Evolutionary conservation across 257 asterid genomes (phyloP), one percentile per base, ranked within the genome.

Genomic region (Solanum virginianum): DNA sequence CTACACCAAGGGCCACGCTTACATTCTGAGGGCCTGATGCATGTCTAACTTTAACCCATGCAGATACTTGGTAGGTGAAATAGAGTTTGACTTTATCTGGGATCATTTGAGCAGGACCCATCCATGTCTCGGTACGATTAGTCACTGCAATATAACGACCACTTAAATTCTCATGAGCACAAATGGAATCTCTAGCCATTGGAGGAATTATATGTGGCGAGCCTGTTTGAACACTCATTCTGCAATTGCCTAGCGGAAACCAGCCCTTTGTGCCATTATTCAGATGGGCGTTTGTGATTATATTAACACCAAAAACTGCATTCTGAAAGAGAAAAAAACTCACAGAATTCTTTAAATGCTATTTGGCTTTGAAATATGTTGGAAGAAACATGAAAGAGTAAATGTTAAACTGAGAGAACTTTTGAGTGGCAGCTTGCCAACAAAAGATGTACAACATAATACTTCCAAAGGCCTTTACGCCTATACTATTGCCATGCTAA

Each of bases 81-180:
- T 88, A 90, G 86, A 89, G 94, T 88, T 92, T 92, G 59, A 96
- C 87, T 83, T 89, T 93, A 20, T 93, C 97, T 1, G 98, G 90
- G 43, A 96, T 91, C 66, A 88, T 90, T 90, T 96, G 99, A 80
- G 99, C 97, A 0, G 99, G 99, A 32, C 98, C 99, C 98, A 95
- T 96, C 99, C 99, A 96, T 7, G 92, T 88, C 87, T 96, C 96
- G 39, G 96, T 91, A 83, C 99, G 99, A 53, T 93, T 91, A 15
- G 92, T 89, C 86, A 87, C 97, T 11, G 86, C 90, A 83, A 95
- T 89, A 89, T 88, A 97, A 29, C 91, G 89, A 55, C 98, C 99
- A 63, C 97, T 94, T 87, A 95, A 87, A 15, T 90, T 94, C 82
- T 86, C 94, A 49, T 91, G 94, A 79, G 90, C 62, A 85, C 96